Percentiles rank a stretch among this genome's conserved stretches.
Evolutionary conservation across 1,139 yeast genomes (phyloP).

Genomic region (Ogataea hybrid): DNA sequence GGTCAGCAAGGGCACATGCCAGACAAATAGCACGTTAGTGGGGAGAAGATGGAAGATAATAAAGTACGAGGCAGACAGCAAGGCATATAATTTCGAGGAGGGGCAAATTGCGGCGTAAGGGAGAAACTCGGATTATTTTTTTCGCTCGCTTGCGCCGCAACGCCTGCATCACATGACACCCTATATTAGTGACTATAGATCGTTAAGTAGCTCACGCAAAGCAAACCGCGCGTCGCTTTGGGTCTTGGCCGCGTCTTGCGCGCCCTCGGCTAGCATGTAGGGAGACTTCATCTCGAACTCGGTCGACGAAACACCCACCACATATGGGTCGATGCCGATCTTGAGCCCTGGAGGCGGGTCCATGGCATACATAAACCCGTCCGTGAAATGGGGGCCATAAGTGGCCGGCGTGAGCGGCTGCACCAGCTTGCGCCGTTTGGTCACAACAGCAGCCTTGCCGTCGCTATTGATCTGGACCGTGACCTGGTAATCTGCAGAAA

Average conservation of each 20-base stretch:
- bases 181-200: conserved; percentile 10
- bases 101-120: not conserved
- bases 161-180: not conserved
- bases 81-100: not conserved
- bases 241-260: conserved; percentile 7
- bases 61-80: not conserved
- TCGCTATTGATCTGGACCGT: conserved; percentile 23
- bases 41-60: no score
- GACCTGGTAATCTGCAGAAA: conserved; percentile 19
- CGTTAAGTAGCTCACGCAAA: conserved; percentile 23
- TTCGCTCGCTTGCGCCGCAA: conserved; percentile 1
- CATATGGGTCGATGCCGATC: conserved; percentile 28
- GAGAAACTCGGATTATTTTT: not conserved
- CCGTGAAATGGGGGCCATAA: conserved; percentile 9
- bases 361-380: conserved; percentile 1
- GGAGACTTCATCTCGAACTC: conserved; percentile 23
- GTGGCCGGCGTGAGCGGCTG: conserved; percentile 12
- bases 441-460: conserved; percentile 25
- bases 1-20: no score
- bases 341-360: conserved; percentile 23
- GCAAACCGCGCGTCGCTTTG: conserved; percentile 28
- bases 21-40: no score
- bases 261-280: conserved; percentile 9
- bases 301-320: conserved; percentile 25
- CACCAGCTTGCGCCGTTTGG: conserved; percentile 14